These are phyloP conservation scores for Xylaria cubensis DNA, from an alignment of 495 filamentous ascomycete species.

Conservation along the genomic window DNA sequence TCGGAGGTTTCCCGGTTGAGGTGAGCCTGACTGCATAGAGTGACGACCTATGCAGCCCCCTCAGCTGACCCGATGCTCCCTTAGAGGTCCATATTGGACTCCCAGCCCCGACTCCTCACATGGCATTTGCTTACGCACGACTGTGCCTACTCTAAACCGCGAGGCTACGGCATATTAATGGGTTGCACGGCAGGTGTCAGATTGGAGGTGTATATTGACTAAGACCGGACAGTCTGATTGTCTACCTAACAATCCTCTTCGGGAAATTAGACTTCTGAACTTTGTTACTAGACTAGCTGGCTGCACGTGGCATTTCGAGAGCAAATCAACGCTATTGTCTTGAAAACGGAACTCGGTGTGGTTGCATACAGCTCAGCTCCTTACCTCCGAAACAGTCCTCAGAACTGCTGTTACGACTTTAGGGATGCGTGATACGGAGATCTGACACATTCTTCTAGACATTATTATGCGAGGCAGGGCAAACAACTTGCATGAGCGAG, in stretches of 20 bases:
- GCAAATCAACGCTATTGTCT: not conserved
- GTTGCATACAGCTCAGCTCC: constrained; percentile 2
- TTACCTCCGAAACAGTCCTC: not conserved
- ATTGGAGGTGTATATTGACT: not conserved
- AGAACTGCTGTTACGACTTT: not conserved
- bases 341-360: not conserved
- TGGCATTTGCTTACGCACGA: constrained; percentile 2
- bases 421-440: not conserved
- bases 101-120: not conserved
- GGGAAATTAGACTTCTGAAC: not conserved
- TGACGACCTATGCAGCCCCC: constrained; percentile 9
- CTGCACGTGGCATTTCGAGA: not conserved
- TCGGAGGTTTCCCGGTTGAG: not conserved
- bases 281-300: not conserved
- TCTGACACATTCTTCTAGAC: not conserved
- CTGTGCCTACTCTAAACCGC: not conserved
- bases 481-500: constrained; percentile 9
- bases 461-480: not conserved
- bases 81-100: not conserved
- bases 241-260: not conserved
- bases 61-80: constrained; percentile 19
- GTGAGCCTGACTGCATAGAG: not conserved
- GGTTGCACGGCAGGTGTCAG: constrained; percentile 7
- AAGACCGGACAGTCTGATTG: not conserved
- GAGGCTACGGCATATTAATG: not conserved